These are phyloP conservation scores for Trichoderma orchidacearum DNA, from an alignment of 495 filamentous ascomycete genomes.

Conservation along the genomic window DNA sequence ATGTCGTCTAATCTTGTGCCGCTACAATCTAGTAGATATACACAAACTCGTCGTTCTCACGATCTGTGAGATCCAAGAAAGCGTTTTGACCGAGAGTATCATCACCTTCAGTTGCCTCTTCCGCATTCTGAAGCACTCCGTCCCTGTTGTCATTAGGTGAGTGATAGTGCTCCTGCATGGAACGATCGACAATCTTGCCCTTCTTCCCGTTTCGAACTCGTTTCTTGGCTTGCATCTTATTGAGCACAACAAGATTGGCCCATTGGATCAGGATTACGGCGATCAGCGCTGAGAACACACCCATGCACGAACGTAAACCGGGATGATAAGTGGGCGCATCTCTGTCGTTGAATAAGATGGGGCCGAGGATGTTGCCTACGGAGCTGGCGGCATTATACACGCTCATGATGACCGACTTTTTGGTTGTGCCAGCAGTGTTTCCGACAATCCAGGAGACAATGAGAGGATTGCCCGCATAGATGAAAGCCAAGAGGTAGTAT, in stretches of 20 bases:
- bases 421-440: constrained; percentile 62
- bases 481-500: constrained; percentile 49
- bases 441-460: constrained; percentile 34
- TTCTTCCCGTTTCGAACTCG: constrained; percentile 44
- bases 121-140: background rate
- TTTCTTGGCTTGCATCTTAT: constrained; percentile 34
- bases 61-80: constrained; percentile 44
- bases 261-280: constrained; percentile 37
- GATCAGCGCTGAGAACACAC: constrained; percentile 39
- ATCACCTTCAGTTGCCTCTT: background rate
- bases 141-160: background rate
- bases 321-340: constrained; percentile 47
- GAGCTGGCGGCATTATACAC: constrained; percentile 48
- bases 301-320: constrained; percentile 40
- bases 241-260: constrained; percentile 36
- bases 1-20: background rate
- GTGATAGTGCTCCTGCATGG: constrained; percentile 32
- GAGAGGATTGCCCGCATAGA: constrained; percentile 39
- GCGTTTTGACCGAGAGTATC: constrained; percentile 19
- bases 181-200: constrained; percentile 38
- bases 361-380: constrained; percentile 54
- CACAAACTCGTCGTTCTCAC: constrained; percentile 54
- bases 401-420: constrained; percentile 45
- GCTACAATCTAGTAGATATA: constrained; percentile 41
- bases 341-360: constrained; percentile 45